A percentile compares a stretch with the other conserved stretches of the same genome.
These are phyloP conservation scores for Wickerhamomyces subpelliculosus DNA, from an alignment of 805 yeast genomes.

Conservation along the genomic window DNA sequence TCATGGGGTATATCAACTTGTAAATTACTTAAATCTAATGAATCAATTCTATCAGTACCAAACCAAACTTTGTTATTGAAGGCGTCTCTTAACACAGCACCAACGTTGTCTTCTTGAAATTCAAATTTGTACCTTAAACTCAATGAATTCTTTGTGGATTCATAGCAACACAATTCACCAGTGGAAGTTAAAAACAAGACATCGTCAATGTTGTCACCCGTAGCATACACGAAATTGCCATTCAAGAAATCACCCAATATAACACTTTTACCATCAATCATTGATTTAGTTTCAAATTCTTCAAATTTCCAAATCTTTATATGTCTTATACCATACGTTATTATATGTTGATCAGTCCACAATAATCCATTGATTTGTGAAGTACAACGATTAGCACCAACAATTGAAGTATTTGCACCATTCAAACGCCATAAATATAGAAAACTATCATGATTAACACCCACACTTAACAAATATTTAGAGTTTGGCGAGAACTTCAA, in stretches of 20 bases:
- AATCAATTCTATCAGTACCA: slow-evolving; percentile 11
- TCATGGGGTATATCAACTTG: slow-evolving; percentile 20
- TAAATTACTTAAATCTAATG: slow-evolving; percentile 16
- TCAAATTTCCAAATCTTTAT: slow-evolving; percentile 55
- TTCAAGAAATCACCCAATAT: slow-evolving; percentile 43
- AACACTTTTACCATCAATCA: slow-evolving; percentile 53
- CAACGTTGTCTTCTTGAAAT: slow-evolving; percentile 7
- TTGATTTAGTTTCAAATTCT: slow-evolving; percentile 18
- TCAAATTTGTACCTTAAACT: slow-evolving; percentile 8
- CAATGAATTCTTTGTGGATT: slow-evolving; percentile 9
- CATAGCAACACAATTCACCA: slow-evolving; percentile 20
- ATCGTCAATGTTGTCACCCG: slow-evolving; percentile 16
- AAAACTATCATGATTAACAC: slow-evolving; percentile 64
- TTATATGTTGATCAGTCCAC: slow-evolving; percentile 44
- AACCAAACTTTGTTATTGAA: slow-evolving; percentile 23
- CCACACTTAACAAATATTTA: slow-evolving; percentile 49
- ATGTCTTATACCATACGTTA: slow-evolving; percentile 57
- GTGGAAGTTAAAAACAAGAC: slow-evolving; percentile 18
- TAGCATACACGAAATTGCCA: slow-evolving; percentile 37
- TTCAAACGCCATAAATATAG: slow-evolving; percentile 51
- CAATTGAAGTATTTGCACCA: slow-evolving; percentile 25
- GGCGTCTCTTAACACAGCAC: slow-evolving; percentile 14
- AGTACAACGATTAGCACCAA: slow-evolving; percentile 57
- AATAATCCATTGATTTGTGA: slow-evolving; percentile 46
- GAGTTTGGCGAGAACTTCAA: slow-evolving; percentile 56